Conservation (phyloP, 1,139 yeast genomes). For the Wickerhamomyces sp. region DNA sequence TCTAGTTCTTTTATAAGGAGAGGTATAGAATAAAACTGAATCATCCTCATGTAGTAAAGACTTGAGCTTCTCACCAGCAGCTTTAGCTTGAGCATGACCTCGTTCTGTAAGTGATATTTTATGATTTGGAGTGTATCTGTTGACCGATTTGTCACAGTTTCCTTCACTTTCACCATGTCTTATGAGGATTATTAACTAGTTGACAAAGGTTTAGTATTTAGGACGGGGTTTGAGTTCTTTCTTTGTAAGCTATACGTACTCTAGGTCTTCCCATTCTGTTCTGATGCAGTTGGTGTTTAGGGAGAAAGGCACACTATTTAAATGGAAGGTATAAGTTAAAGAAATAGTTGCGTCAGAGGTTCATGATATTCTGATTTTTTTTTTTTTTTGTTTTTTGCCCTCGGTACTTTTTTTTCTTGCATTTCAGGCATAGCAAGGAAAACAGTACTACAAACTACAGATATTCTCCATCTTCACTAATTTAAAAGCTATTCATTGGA, state of each 20-base stretch:
- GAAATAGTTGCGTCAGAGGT: no score
- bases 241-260: conserved; percentile 33
- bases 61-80: conserved; percentile 60
- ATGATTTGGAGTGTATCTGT: conserved; percentile 74
- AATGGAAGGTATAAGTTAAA: no score
- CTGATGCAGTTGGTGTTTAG: no score
- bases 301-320: no score
- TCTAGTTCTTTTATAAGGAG: conserved; percentile 78
- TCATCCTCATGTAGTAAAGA: conserved; percentile 48
- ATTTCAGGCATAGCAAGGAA: no score
- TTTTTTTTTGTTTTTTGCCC: no score
- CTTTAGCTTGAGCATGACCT: conserved; percentile 64
- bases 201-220: no score
- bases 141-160: conserved; percentile 75
- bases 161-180: conserved; percentile 94
- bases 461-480: no score
- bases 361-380: no score
- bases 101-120: conserved; percentile 60
- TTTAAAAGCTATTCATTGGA: conserved; percentile 7
- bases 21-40: conserved; percentile 61
- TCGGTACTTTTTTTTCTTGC: no score
- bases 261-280: conserved; percentile 51
- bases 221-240: no score
- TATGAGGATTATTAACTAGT: conserved; percentile 64
- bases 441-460: no score